These are phyloP conservation scores for Nannizziopsis arthrosporioides DNA, from an alignment of 2,329 filamentous ascomycete genomes.

Conservation along the genomic window DNA sequence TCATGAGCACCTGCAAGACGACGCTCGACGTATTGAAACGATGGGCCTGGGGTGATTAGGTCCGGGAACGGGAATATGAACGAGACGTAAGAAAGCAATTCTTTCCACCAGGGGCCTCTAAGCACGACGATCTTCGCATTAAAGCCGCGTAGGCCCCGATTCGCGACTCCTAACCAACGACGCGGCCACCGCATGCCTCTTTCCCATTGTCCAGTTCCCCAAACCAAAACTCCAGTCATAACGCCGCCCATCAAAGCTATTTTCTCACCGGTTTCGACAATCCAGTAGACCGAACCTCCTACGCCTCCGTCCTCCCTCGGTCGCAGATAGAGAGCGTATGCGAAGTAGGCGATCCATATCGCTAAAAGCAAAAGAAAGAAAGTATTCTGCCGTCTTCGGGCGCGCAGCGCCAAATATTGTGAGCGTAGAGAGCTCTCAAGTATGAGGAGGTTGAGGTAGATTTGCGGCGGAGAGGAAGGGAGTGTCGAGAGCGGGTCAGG, in stretches of 20 bases:
- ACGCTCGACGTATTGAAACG: constrained; percentile 67
- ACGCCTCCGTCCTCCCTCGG: constrained; percentile 92
- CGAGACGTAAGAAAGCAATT: constrained; percentile 57
- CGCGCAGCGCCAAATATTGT: constrained; percentile 82
- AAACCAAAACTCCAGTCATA: constrained; percentile 74
- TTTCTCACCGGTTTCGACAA: constrained; percentile 79
- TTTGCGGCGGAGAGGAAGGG: constrained; percentile 86
- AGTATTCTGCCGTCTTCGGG: constrained; percentile 78
- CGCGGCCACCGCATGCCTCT: constrained; percentile 87
- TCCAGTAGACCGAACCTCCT: constrained; percentile 92
- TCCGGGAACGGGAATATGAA: constrained; percentile 69
- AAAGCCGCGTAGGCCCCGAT: constrained; percentile 78
- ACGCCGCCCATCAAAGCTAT: constrained; percentile 84
- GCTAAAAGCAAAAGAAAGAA: constrained; percentile 76
- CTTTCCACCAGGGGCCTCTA: constrained; percentile 68
- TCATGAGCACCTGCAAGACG: constrained; percentile 15
- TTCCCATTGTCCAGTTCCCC: constrained; percentile 94
- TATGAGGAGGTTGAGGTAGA: constrained; percentile 95
- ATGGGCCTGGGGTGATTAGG: constrained; percentile 49
- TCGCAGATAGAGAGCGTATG: constrained; percentile 84
- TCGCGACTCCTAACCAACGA: constrained; percentile 78
- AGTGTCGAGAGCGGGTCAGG: constrained; percentile 65
- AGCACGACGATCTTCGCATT: constrained; percentile 94
- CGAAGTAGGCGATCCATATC: constrained; percentile 72
- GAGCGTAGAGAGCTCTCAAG: constrained; percentile 87